Percentiles rank a stretch among this genome's conserved stretches.
Conservation (phyloP, 352 stramenopile species). For the Vaucheria bursata region DNA sequence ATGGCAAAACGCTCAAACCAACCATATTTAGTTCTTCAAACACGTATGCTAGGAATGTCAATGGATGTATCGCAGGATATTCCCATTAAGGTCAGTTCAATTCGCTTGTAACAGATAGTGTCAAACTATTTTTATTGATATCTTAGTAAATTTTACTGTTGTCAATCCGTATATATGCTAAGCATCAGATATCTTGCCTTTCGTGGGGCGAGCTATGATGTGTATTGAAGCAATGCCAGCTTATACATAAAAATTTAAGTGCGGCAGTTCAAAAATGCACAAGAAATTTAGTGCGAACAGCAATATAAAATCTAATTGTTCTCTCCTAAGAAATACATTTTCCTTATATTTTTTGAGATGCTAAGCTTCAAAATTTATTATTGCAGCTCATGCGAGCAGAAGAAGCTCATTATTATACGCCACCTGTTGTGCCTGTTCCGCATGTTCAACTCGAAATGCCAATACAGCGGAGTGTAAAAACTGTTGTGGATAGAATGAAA, state of each 20-base stretch:
- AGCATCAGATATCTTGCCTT: background rate
- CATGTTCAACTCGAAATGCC: constrained; percentile 8
- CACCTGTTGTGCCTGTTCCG: background rate
- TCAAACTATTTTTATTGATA: background rate
- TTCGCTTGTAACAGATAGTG: background rate
- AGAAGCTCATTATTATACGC: background rate
- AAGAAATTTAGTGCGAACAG: background rate
- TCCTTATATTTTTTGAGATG: background rate
- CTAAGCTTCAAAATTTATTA: background rate
- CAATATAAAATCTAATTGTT: background rate
- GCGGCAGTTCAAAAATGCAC: background rate
- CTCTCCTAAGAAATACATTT: background rate
- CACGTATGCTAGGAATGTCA: background rate
- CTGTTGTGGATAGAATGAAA: constrained; percentile 8
- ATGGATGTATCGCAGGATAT: constrained; percentile 15
- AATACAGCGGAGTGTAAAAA: background rate
- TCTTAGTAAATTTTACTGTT: background rate
- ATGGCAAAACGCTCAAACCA: background rate
- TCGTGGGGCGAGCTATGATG: background rate
- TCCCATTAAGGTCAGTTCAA: background rate
- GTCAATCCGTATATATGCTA: background rate
- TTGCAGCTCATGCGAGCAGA: constrained; percentile 6
- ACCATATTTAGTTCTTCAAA: background rate
- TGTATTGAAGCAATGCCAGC: background rate
- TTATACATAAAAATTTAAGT: background rate